Conservation (phyloP, 2,329 filamentous ascomycete species). For the Stagonosporopsis cucurbitacearum region DNA sequence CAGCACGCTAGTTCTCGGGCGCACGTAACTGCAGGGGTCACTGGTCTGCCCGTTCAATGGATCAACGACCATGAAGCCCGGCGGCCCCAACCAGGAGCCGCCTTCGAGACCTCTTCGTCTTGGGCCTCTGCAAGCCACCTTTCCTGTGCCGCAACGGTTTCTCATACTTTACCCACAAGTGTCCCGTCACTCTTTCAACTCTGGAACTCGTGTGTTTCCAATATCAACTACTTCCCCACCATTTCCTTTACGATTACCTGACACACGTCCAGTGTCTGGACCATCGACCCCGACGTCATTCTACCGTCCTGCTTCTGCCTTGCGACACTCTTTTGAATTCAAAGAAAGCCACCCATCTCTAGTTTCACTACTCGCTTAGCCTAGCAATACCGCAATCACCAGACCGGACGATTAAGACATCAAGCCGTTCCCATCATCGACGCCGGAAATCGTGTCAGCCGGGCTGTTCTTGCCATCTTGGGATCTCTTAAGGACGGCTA, state of each 20-base stretch:
- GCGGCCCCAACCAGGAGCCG: conserved; percentile 40
- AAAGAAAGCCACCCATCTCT: conserved; percentile 14
- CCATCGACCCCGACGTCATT: conserved; percentile 15
- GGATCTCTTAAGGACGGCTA: not conserved
- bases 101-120: conserved; percentile 32
- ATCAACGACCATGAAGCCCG: conserved; percentile 41
- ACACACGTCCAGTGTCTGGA: conserved; percentile 22
- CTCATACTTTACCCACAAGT: conserved; percentile 37
- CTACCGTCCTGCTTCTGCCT: conserved; percentile 30
- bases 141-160: conserved; percentile 36
- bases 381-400: conserved; percentile 26
- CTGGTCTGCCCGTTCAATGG: conserved; percentile 30
- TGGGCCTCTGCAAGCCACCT: conserved; percentile 29
- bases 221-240: conserved; percentile 31
- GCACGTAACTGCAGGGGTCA: conserved; percentile 34
- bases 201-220: conserved; percentile 31
- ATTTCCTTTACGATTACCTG: conserved; percentile 24
- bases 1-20: conserved; percentile 29
- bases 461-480: conserved; percentile 3
- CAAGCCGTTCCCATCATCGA: conserved; percentile 19
- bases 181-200: conserved; percentile 35
- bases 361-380: conserved; percentile 40
- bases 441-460: conserved; percentile 16
- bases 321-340: conserved; percentile 29
- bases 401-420: conserved; percentile 17